Evolutionary conservation across 2,329 filamentous ascomycete species (phyloP).

Genomic region (Colletotrichum somersetense): DNA sequence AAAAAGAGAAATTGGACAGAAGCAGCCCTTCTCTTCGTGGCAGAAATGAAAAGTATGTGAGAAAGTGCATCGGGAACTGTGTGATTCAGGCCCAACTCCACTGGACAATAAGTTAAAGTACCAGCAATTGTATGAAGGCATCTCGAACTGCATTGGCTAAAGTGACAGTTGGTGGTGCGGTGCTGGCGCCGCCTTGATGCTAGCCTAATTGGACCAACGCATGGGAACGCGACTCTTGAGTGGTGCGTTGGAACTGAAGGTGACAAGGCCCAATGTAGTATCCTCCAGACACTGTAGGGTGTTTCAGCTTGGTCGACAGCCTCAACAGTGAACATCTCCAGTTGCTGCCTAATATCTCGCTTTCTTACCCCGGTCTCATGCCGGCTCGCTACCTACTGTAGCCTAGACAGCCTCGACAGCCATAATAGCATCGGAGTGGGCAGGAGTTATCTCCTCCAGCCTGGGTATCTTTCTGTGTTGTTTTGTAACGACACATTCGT

Average conservation of each 20-base stretch:
- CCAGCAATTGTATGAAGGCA: neutral
- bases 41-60: neutral
- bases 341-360: constrained; percentile 2
- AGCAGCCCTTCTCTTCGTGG: neutral
- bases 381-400: neutral
- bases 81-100: neutral
- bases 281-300: no score
- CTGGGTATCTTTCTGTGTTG: neutral
- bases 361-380: no score
- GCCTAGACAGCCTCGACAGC: neutral
- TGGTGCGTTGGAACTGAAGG: no score
- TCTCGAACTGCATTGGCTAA: constrained; percentile 1
- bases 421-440: neutral
- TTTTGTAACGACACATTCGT: neutral
- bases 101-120: neutral
- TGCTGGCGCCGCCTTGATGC: constrained; percentile 8
- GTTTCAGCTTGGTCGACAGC: neutral
- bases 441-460: neutral
- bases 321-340: neutral
- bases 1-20: neutral
- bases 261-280: neutral
- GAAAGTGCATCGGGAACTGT: constrained; percentile 20
- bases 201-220: neutral
- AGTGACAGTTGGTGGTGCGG: neutral
- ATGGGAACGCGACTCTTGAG: neutral